Conservation (phyloP, 139 green algal genomes). For the Penium margaritaceum region DNA sequence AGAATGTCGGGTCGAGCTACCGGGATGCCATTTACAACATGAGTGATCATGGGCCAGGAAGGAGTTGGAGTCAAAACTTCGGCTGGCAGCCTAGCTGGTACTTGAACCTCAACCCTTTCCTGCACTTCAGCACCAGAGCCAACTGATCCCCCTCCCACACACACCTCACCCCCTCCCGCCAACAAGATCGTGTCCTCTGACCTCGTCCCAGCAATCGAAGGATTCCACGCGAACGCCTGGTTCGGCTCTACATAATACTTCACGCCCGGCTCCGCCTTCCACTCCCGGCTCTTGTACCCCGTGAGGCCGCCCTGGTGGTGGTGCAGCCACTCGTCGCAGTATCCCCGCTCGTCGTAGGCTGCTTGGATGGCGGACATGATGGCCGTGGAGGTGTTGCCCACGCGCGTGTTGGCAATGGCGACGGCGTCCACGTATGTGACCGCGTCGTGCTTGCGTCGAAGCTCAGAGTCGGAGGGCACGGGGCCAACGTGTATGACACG, state of each 20-base stretch:
- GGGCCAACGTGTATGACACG: background rate
- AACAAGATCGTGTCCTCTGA: conserved; percentile 7
- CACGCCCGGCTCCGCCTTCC: conserved; percentile 2
- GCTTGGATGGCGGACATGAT: background rate
- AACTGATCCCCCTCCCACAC: background rate
- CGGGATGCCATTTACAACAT: background rate
- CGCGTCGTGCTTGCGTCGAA: background rate
- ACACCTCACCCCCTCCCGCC: background rate
- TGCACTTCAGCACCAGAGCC: no score
- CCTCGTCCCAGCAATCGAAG: conserved; percentile 1
- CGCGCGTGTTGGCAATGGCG: background rate
- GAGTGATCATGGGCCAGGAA: conserved; percentile 1
- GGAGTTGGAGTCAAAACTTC: background rate
- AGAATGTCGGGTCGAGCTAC: no score
- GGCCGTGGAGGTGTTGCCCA: background rate
- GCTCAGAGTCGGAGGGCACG: background rate
- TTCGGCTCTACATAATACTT: background rate
- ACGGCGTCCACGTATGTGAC: conserved; percentile 1
- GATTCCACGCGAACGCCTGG: conserved; percentile 4
- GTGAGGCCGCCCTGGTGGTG: background rate
- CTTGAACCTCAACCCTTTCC: background rate
- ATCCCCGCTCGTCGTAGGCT: conserved; percentile 1
- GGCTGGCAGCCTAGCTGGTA: background rate
- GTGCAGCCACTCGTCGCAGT: background rate
- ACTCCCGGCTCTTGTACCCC: conserved; percentile 1